phyloP scores from a whole-genome alignment of 2,329 filamentous ascomycete genomes.

The Aspergillus brunneoviolaceus region DNA sequence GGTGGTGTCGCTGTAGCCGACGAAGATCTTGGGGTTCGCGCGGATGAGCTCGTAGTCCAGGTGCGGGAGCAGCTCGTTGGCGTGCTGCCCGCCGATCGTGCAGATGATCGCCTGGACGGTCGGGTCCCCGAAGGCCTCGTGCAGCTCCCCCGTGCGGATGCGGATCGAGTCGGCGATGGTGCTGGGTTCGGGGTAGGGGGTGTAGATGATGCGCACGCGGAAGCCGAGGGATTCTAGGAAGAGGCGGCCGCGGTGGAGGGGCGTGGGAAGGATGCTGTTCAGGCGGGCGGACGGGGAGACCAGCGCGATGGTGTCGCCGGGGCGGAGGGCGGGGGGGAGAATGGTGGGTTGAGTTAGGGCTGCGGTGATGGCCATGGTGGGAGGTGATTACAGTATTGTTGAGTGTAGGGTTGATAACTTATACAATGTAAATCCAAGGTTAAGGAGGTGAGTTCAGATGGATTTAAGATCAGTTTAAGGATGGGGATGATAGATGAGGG shows the following conservation, averaged over 20 bases:
- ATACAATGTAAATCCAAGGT: no score
- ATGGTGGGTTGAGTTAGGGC: neutral
- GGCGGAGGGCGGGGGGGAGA: slow-evolving; percentile 20
- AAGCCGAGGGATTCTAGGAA: slow-evolving; percentile 3
- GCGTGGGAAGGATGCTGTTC: slow-evolving; percentile 23
- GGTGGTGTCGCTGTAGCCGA: slow-evolving; percentile 33
- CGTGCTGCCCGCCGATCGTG: slow-evolving; percentile 25
- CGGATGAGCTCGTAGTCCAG: slow-evolving; percentile 31
- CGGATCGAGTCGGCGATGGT: slow-evolving; percentile 4
- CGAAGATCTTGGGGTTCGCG: slow-evolving; percentile 33
- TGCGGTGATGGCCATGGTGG: neutral
- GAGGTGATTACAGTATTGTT: neutral
- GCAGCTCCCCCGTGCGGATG: slow-evolving; percentile 11
- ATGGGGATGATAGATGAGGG: no score
- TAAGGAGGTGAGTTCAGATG: no score
- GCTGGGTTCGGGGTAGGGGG: neutral
- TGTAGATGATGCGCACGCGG: neutral
- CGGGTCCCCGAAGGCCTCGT: slow-evolving; percentile 14
- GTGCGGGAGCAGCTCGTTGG: slow-evolving; percentile 28
- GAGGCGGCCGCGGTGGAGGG: neutral
- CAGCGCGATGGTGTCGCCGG: slow-evolving; percentile 32
- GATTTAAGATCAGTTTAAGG: no score
- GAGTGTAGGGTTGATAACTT: no score
- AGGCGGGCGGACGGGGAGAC: slow-evolving; percentile 31
- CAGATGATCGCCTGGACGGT: slow-evolving; percentile 27